A percentile compares a stretch with the other conserved stretches of the same genome.
These are phyloP conservation scores for Jaminaea rosea DNA, from an alignment of 1,284 basidiomycete genomes.

Conservation along the genomic window DNA sequence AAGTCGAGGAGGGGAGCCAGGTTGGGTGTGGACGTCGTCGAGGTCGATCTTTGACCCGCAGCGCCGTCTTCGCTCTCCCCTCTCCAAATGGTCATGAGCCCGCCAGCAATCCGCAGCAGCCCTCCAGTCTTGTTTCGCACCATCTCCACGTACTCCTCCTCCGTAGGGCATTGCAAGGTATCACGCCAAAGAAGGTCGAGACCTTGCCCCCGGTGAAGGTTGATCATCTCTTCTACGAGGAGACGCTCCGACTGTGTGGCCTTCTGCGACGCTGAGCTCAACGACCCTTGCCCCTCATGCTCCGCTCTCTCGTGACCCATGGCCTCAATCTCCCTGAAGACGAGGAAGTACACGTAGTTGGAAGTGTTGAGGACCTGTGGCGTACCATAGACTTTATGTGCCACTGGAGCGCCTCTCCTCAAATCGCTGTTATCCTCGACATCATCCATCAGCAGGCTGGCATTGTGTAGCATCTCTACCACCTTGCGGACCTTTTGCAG, in stretches of 20 bases:
- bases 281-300: background rate
- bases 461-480: slow-evolving; percentile 87
- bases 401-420: slow-evolving; percentile 74
- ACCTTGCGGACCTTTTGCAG: slow-evolving; percentile 67
- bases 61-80: slow-evolving; percentile 7
- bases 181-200: slow-evolving; percentile 93
- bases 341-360: slow-evolving; percentile 85
- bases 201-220: slow-evolving; percentile 88
- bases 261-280: background rate
- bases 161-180: slow-evolving; percentile 78
- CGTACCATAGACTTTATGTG: slow-evolving; percentile 89
- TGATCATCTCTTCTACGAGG: slow-evolving; percentile 61
- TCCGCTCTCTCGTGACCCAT: slow-evolving; percentile 51
- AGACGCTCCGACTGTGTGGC: slow-evolving; percentile 12
- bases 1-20: slow-evolving; percentile 76
- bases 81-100: slow-evolving; percentile 85
- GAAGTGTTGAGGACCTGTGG: slow-evolving; percentile 96
- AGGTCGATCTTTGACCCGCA: too few relatives aligned
- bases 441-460: slow-evolving; percentile 93
- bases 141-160: slow-evolving; percentile 91
- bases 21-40: slow-evolving; percentile 7
- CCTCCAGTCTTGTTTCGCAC: slow-evolving; percentile 98
- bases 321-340: slow-evolving; percentile 52
- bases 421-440: slow-evolving; percentile 93
- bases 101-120: slow-evolving; percentile 80